Base-by-base conservation (phyloP, 2,329 filamentous ascomycete genomes). In the Fusarium nelsonii region DNA sequence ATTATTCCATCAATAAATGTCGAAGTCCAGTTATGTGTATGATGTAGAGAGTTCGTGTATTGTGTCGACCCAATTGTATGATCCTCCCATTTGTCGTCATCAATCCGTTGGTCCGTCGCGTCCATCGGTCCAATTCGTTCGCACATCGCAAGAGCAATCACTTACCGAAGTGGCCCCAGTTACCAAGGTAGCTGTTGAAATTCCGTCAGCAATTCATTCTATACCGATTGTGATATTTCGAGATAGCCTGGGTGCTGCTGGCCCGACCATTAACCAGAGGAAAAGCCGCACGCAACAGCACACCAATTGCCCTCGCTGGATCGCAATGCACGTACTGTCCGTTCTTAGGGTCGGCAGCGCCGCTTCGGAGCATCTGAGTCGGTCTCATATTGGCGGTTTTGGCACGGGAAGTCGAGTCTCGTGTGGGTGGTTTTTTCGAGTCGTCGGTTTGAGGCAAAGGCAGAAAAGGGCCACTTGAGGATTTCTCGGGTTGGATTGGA, bases 81-180 rank as follows among this genome's bases (percentile, higher is more conserved):
- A 45, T 54, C 45, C 44, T 58, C 44, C 40, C 43, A 28, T 58
- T 26, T 36, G 53, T 48, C 58, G 52, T 67, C 58, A 58, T 70
- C 37, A 54, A 67, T 71, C 58, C 71, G 49, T 66, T 75, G 53
- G 63, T 65, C 72, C 71, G 71, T 74, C 63, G 63, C 63, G 50
- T 56, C 45, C 49, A 56, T 72, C 58, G 62, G 57, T 62, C 55
- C 52, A 46, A 62, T 66, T 69, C 70, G 68, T 63, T 70, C 60
- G 66, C 50, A 58, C 58, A 40, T 69, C 55, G 52, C 41, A 15
- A 37, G 32, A 65, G 53, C 51, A 61, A 43, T 72, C 72, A 88
- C 89, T 84, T 88, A 93, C 91, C 92, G 71, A 94, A 83, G 76
- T 84, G 83, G 76, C 92, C 92, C 91, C 92, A 95, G 80, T 82